Evolutionary conservation across 2,329 filamentous ascomycete species (phyloP), one percentile per base, ranked within the genome.

Genomic region (Cucurbitaria berberidis): DNA sequence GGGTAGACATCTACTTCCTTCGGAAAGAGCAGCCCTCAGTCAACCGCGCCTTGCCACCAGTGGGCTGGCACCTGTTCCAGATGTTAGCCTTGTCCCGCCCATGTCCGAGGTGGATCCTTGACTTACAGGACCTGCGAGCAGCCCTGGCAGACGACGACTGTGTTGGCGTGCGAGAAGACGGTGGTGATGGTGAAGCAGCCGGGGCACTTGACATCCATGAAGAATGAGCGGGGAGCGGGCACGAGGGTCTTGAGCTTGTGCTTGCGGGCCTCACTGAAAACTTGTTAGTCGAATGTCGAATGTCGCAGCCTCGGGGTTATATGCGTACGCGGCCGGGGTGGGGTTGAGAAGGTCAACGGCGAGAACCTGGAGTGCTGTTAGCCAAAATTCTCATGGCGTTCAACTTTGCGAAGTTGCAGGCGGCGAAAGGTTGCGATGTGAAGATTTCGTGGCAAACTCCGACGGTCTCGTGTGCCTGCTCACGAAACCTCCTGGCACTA

Each of bases 161-260:
- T 99, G 87, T 99, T 95, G 81, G 95, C 95, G 87, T 99, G 95
- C 66, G 93, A 98, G 91, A 98, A 99, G 83, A 99, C 95, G 81
- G 95, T 99, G 81, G 95, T 99, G 88, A 99, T 99, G 82, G 93
- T 97, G 89, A 98, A 99, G 91, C 95, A 99, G 77, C 95, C 95
- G 80, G 95, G 95, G 90, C 95, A 99, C 90, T 99, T 99, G 86
- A 99, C 95, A 80, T 99, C 95, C 95, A 99, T 99, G 91, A 99
- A 99, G 90, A 98, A 99, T 71, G 93, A 98, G 81, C 95, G 91
- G 76, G 95, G 95, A 69, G 87, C 89, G 76, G 95, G 95, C 79
- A 99, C 95, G 75, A 99, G 90, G 71, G 86, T 92, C 92, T 99
- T 99, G 81, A 99, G 91, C 91, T 99, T 99, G 91, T 99, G 95